phyloP scores from a whole-genome alignment of 352 stramenopile species.

The Phytophthora constricta region DNA sequence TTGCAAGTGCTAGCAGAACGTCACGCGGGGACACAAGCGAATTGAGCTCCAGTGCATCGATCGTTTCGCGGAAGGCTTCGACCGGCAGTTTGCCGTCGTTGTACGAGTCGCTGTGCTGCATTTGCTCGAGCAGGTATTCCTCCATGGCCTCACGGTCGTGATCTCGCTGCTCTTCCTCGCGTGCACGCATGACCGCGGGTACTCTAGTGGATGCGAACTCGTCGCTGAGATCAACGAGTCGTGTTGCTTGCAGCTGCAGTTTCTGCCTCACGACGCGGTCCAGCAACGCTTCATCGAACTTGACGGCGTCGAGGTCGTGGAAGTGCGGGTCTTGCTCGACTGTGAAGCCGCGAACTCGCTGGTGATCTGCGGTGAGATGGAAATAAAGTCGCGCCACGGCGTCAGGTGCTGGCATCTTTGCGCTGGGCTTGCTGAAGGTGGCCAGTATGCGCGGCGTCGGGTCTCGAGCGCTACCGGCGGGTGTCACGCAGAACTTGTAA shows the following conservation, averaged over 20 bases:
- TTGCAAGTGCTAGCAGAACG: conserved; percentile 59
- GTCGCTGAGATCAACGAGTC: conserved; percentile 58
- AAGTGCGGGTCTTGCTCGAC: conserved; percentile 73
- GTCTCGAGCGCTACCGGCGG: conserved; percentile 35
- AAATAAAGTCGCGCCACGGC: conserved; percentile 72
- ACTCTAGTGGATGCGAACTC: conserved; percentile 70
- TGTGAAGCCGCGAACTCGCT: conserved; percentile 57
- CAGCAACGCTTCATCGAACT: conserved; percentile 63
- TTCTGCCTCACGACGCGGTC: conserved; percentile 68
- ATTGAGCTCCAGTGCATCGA: conserved; percentile 48
- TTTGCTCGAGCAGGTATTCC: conserved; percentile 61
- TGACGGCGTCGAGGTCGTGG: conserved; percentile 46
- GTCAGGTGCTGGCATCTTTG: conserved; percentile 37
- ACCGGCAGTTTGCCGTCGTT: conserved; percentile 69
- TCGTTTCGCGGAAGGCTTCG: conserved; percentile 46
- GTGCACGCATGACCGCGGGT: conserved; percentile 43
- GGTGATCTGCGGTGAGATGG: conserved; percentile 48
- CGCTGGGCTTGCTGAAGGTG: conserved; percentile 72
- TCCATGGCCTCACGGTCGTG: conserved; percentile 54
- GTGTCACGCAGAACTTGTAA: conserved; percentile 67
- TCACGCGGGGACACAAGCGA: conserved; percentile 36
- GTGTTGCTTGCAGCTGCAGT: conserved; percentile 45
- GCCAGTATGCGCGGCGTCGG: conserved; percentile 51
- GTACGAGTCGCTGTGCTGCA: conserved; percentile 70
- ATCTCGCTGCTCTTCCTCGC: conserved; percentile 45